Evolutionary conservation across 129 eudicot genomes (phyloP).

Genomic region (Chrysanthemum makinoi): DNA sequence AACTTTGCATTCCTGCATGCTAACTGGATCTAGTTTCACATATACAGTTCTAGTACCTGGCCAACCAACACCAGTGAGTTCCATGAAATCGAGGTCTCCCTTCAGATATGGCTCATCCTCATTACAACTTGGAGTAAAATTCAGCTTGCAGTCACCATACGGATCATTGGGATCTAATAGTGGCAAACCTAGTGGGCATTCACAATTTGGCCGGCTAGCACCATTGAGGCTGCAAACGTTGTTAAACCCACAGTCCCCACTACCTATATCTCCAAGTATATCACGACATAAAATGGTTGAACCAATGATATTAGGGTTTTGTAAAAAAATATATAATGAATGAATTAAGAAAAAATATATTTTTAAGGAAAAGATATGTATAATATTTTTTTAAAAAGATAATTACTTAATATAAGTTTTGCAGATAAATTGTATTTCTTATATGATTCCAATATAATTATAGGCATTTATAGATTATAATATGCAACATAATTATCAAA

Average conservation of each 20-base stretch:
- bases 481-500: no score
- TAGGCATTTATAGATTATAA: no score
- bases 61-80: slow-evolving; percentile 36
- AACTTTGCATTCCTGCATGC: slow-evolving; percentile 27
- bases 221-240: slow-evolving; percentile 37
- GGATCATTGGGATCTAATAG: slow-evolving; percentile 36
- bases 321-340: no score
- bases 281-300: slow-evolving; percentile 5
- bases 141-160: slow-evolving; percentile 39
- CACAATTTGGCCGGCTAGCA: slow-evolving; percentile 34
- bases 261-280: neutral
- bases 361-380: no score
- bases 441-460: no score
- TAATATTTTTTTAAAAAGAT: no score
- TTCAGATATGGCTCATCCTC: neutral
- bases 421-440: no score
- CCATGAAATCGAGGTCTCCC: slow-evolving; percentile 18
- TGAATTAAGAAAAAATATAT: no score
- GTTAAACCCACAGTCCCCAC: slow-evolving; percentile 54
- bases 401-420: no score
- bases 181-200: slow-evolving; percentile 45
- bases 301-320: no score
- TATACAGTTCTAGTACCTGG: slow-evolving; percentile 13
- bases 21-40: neutral
- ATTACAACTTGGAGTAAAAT: slow-evolving; percentile 30